These are phyloP conservation scores for Cytospora paraplurivora DNA, from an alignment of 2,329 filamentous ascomycete species.

Conservation along the genomic window DNA sequence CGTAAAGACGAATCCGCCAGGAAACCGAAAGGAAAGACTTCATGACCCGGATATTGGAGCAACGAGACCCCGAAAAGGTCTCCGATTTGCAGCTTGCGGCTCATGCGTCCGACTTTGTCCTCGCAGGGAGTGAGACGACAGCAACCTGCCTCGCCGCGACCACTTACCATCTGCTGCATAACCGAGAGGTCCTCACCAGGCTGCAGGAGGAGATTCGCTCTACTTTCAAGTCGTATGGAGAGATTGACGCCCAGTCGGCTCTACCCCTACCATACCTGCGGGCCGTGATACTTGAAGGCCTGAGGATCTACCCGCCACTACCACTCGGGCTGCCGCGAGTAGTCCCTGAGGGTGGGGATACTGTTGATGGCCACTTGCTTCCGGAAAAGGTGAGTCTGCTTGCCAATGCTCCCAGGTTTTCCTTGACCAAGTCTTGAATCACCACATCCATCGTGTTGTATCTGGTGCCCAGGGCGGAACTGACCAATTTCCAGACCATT, in stretches of 20 bases:
- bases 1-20: slow-evolving; percentile 5
- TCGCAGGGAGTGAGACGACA: slow-evolving; percentile 20
- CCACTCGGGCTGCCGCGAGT: slow-evolving; percentile 15
- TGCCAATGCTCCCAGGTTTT: too few relatives aligned
- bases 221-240: slow-evolving; percentile 5
- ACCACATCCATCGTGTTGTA: too few relatives aligned
- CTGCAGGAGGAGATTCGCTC: slow-evolving; percentile 12
- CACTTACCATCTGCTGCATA: slow-evolving; percentile 17
- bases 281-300: slow-evolving; percentile 31
- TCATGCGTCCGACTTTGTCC: slow-evolving; percentile 33
- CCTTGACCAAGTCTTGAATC: too few relatives aligned
- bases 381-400: slow-evolving; percentile 7
- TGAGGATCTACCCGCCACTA: slow-evolving; percentile 32
- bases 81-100: slow-evolving; percentile 34
- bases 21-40: slow-evolving; percentile 33
- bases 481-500: slow-evolving; percentile 1
- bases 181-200: neutral
- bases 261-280: slow-evolving; percentile 19
- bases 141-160: slow-evolving; percentile 14
- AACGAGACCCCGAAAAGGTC: slow-evolving; percentile 31
- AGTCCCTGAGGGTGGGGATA: slow-evolving; percentile 12
- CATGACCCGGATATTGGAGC: slow-evolving; percentile 29
- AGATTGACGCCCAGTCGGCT: slow-evolving; percentile 12
- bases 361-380: slow-evolving; percentile 8
- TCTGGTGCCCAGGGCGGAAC: neutral